These are phyloP conservation scores for Phytopythium vexans DNA, from an alignment of 352 stramenopile species.

Conservation along the genomic window DNA sequence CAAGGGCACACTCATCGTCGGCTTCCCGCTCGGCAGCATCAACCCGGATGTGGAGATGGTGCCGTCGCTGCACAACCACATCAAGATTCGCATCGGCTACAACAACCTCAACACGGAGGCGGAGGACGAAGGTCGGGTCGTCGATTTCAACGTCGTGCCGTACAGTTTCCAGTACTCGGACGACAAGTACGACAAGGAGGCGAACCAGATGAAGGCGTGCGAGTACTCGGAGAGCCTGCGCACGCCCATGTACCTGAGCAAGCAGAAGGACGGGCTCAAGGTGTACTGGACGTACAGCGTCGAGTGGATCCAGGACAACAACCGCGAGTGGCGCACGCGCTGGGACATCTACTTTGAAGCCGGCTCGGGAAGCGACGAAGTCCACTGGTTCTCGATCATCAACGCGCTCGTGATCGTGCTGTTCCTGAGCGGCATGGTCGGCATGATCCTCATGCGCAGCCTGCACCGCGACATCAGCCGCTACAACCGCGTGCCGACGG, in stretches of 20 bases:
- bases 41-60: slow-evolving; percentile 91
- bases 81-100: slow-evolving; percentile 99
- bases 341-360: slow-evolving; percentile 99
- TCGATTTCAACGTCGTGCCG: slow-evolving; percentile 98
- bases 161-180: slow-evolving; percentile 95
- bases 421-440: slow-evolving; percentile 98
- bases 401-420: slow-evolving; percentile 99
- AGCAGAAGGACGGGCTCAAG: slow-evolving; percentile 75
- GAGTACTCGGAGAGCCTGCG: slow-evolving; percentile 67
- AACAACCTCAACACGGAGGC: slow-evolving; percentile 79
- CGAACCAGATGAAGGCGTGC: slow-evolving; percentile 74
- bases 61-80: slow-evolving; percentile 97
- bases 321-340: slow-evolving; percentile 96
- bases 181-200: slow-evolving; percentile 53
- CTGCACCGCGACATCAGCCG: slow-evolving; percentile 97
- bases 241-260: slow-evolving; percentile 74
- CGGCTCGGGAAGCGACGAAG: slow-evolving; percentile 89
- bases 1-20: slow-evolving; percentile 69
- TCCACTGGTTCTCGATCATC: slow-evolving; percentile 99
- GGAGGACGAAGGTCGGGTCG: slow-evolving; percentile 92
- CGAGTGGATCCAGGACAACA: slow-evolving; percentile 93
- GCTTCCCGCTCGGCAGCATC: slow-evolving; percentile 88
- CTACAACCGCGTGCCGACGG: slow-evolving; percentile 96
- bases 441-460: slow-evolving; percentile 98
- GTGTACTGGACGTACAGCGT: slow-evolving; percentile 98